Evolutionary conservation across 257 asterid genomes (phyloP), one percentile per base, ranked within the genome.

Genomic region (Eustoma russellianum): DNA sequence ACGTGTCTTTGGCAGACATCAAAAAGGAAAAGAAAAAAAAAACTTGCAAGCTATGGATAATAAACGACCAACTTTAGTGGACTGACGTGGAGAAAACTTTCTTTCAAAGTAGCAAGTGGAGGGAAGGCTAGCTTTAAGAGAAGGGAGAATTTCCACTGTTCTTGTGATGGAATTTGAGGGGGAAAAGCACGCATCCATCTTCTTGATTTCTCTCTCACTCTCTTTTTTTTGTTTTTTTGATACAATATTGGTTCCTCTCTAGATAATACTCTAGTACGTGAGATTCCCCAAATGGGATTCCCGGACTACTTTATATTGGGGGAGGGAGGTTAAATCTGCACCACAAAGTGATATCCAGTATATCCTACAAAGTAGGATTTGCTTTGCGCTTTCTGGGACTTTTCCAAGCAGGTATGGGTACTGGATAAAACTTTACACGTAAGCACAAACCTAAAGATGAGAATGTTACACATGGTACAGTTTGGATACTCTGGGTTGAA

Each of bases 1-100:
- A 34, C 52, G 35, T 6, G n/a, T n/a, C n/a, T n/a, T n/a, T n/a
- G n/a, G 35, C 10, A 8, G 9, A 40, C 50, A 40, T 5, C 30
- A 46, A 34, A 38, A 48, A n/a, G n/a, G n/a, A n/a, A n/a, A n/a
- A n/a, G n/a, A n/a, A n/a, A n/a, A 5, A 2, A 13, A n/a, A 38
- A 3, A 75, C 85, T 57, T 71, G 83, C 97, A 79, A 19, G 93
- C 30, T 15, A 83, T 54, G 50, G 86, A 76, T 43, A 68, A 40
- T 70, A 71, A 73, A 62, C 50, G 49, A 33, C 69, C 64, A 50
- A 52, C 55, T 60, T 62, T 77, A 60, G 61, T 70, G 38, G 48
- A 52, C 17, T 66, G 82, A 56, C 41, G 46, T 17, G 56, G 75
- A 48, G 9, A 47, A 19, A 54, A 34, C 48, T 52, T 75, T 16